Percentiles rank a stretch among this genome's conserved stretches.
phyloP scores from a whole-genome alignment of 805 yeast species.

The Diddensiella santjacobensis region DNA sequence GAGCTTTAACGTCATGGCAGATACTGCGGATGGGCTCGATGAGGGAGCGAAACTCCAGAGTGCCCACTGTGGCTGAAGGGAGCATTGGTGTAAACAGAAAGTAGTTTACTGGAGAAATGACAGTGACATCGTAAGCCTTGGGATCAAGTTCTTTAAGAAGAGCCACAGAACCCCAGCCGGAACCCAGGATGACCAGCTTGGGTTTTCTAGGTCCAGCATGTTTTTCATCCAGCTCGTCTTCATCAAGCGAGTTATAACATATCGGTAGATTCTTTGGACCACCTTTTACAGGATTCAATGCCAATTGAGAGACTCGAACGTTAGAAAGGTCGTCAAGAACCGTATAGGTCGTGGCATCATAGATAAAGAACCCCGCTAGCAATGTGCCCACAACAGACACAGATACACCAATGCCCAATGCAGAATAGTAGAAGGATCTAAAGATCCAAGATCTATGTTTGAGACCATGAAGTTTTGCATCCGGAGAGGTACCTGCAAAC shows the following conservation, averaged over 20 bases:
- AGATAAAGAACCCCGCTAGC: slow-evolving; percentile 52
- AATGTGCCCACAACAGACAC: slow-evolving; percentile 16
- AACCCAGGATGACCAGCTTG: slow-evolving; percentile 57
- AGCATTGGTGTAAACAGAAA: slow-evolving; percentile 66
- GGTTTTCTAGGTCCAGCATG: slow-evolving; percentile 39
- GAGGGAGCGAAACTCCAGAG: slow-evolving; percentile 59
- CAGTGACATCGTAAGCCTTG: slow-evolving; percentile 59
- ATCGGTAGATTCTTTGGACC: slow-evolving; percentile 73
- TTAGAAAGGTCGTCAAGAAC: slow-evolving; percentile 33
- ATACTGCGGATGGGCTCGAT: slow-evolving; percentile 62
- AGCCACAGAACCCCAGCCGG: slow-evolving; percentile 72
- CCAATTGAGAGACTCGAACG: slow-evolving; percentile 48
- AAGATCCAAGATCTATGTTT: slow-evolving; percentile 3
- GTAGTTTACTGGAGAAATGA: slow-evolving; percentile 65
- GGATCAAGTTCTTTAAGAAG: slow-evolving; percentile 49
- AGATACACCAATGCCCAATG: slow-evolving; percentile 19
- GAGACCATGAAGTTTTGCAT: too few relatives aligned
- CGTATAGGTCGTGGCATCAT: slow-evolving; percentile 62
- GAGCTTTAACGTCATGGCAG: slow-evolving; percentile 51
- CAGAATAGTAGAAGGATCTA: slow-evolving; percentile 15
- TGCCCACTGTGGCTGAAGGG: slow-evolving; percentile 69
- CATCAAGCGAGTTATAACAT: slow-evolving; percentile 54
- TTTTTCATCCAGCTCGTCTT: slow-evolving; percentile 35
- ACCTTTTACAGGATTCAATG: slow-evolving; percentile 53
- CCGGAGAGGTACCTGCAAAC: too few relatives aligned